These are phyloP conservation scores for Cystofilobasidium bisporidii DNA, from an alignment of 768 basidiomycete genomes.

Conservation along the genomic window DNA sequence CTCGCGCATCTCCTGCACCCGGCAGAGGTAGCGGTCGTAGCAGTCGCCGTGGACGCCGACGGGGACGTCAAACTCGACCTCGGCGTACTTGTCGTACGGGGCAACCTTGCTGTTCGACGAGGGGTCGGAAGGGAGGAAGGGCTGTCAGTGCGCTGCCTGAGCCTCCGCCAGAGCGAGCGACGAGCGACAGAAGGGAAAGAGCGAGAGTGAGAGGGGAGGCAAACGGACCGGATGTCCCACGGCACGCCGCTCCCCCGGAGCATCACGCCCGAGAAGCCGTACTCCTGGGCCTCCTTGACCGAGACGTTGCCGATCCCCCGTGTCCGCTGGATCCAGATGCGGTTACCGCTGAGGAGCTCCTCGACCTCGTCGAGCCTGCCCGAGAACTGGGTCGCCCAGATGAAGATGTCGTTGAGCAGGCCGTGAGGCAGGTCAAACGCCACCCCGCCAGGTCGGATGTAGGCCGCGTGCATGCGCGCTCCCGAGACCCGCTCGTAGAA, in stretches of 20 bases:
- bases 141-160: too few species aligned
- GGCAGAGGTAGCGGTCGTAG: slow-evolving; percentile 72
- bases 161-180: neutral
- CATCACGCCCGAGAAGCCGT: slow-evolving; percentile 95
- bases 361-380: slow-evolving; percentile 89
- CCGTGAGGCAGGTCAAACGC: slow-evolving; percentile 96
- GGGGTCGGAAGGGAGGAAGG: too few species aligned
- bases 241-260: slow-evolving; percentile 81
- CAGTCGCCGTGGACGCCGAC: slow-evolving; percentile 94
- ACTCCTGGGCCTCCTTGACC: slow-evolving; percentile 82
- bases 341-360: slow-evolving; percentile 92
- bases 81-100: slow-evolving; percentile 93
- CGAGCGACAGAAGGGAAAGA: neutral
- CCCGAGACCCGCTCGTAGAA: slow-evolving; percentile 99
- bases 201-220: neutral
- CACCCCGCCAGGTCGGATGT: slow-evolving; percentile 93
- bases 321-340: slow-evolving; percentile 96
- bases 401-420: slow-evolving; percentile 96
- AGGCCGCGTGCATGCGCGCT: slow-evolving; percentile 94
- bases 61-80: slow-evolving; percentile 97
- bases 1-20: slow-evolving; percentile 97
- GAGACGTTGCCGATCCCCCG: slow-evolving; percentile 82
- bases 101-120: slow-evolving; percentile 55
- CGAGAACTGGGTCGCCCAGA: slow-evolving; percentile 91
- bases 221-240: slow-evolving; percentile 68